A percentile compares a stretch with the other conserved stretches of the same genome.
Conservation (phyloP, 2,329 filamentous ascomycete genomes). For the Magnaporthiopsis incrustans region DNA sequence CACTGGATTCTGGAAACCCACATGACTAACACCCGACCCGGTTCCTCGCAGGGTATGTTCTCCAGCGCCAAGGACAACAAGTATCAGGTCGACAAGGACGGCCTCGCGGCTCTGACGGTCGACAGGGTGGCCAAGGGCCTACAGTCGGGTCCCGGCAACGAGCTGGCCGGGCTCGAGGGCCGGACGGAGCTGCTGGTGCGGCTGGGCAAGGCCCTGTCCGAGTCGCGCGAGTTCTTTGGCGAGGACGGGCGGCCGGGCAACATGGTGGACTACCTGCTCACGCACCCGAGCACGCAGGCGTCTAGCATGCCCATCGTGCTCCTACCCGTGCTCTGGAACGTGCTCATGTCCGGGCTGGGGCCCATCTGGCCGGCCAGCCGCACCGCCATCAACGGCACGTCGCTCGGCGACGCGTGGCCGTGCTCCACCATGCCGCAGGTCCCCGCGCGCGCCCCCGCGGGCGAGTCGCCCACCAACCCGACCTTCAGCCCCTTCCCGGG, state of each 20-base stretch:
- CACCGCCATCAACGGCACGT: slow-evolving; percentile 77
- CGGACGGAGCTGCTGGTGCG: slow-evolving; percentile 71
- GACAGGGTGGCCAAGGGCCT: slow-evolving; percentile 71
- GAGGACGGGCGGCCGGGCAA: slow-evolving; percentile 79
- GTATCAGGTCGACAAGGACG: slow-evolving; percentile 81
- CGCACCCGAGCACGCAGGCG: slow-evolving; percentile 81
- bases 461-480: slow-evolving; percentile 39
- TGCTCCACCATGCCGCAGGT: slow-evolving; percentile 68
- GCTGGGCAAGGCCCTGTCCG: slow-evolving; percentile 63
- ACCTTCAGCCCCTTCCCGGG: slow-evolving; percentile 40
- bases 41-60: slow-evolving; percentile 57
- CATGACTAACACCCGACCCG: background rate
- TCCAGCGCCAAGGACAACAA: slow-evolving; percentile 75
- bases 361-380: slow-evolving; percentile 85
- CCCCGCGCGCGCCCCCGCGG: slow-evolving; percentile 22
- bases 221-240: slow-evolving; percentile 78
- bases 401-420: slow-evolving; percentile 91
- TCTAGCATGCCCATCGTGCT: slow-evolving; percentile 82
- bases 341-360: slow-evolving; percentile 78
- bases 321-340: slow-evolving; percentile 81
- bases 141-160: slow-evolving; percentile 74
- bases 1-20: background rate
- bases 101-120: slow-evolving; percentile 64
- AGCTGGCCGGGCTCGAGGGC: slow-evolving; percentile 77
- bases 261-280: slow-evolving; percentile 91